A percentile compares a stretch with the other conserved stretches of the same genome.
Conservation (phyloP, 768 basidiomycete species). For the Bullera alba region DNA sequence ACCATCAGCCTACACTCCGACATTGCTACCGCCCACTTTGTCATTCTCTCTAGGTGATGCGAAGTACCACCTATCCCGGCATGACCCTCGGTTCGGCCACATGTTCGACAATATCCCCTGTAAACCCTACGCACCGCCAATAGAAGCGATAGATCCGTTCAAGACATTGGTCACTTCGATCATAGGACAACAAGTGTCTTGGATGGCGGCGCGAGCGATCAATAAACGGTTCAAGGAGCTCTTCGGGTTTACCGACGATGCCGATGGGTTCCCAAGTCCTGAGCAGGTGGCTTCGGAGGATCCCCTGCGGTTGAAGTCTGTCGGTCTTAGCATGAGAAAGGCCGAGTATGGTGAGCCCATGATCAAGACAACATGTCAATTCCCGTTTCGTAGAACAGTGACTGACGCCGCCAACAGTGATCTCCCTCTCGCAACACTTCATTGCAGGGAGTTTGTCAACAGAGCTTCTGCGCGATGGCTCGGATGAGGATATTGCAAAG, state of each 20-base stretch:
- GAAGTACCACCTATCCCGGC: constrained; percentile 60
- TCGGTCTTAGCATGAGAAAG: constrained; percentile 76
- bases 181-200: constrained; percentile 58
- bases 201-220: constrained; percentile 78
- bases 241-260: constrained; percentile 53
- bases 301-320: constrained; percentile 57
- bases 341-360: constrained; percentile 69
- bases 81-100: constrained; percentile 64
- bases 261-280: constrained; percentile 59
- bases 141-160: constrained; percentile 76
- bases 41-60: constrained; percentile 73
- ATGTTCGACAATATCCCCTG: constrained; percentile 63
- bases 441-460: constrained; percentile 71
- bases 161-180: constrained; percentile 69
- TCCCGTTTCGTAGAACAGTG: not conserved
- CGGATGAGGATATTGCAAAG: constrained; percentile 67
- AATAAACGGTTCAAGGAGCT: constrained; percentile 69
- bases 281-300: constrained; percentile 60
- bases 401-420: constrained; percentile 51
- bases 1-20: constrained; percentile 6
- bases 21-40: constrained; percentile 63
- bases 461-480: constrained; percentile 60
- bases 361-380: not conserved
- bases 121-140: constrained; percentile 58
- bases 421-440: constrained; percentile 72